phyloP scores from a whole-genome alignment of 345 rosid species.

The Erucastrum elatum region DNA sequence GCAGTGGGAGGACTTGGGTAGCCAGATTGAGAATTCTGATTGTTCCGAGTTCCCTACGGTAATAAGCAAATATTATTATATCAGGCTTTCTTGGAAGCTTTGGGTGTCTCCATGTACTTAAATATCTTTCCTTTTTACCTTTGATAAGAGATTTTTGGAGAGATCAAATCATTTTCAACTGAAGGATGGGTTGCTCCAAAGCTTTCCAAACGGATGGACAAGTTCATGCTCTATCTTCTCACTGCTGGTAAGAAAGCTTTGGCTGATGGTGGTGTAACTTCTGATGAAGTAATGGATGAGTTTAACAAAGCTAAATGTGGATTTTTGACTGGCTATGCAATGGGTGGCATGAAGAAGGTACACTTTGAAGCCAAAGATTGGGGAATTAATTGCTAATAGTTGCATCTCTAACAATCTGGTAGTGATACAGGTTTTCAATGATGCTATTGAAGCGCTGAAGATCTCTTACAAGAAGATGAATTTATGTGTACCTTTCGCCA shows the following conservation, averaged over 20 bases:
- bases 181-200: slow-evolving; percentile 94
- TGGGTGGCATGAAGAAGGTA: slow-evolving; percentile 93
- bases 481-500: slow-evolving; percentile 93
- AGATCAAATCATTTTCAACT: slow-evolving; percentile 75
- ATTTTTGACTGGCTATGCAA: slow-evolving; percentile 86
- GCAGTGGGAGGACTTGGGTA: slow-evolving; percentile 76
- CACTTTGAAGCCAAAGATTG: neutral
- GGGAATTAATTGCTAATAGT: neutral
- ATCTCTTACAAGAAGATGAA: slow-evolving; percentile 89
- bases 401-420: neutral
- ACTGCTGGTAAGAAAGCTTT: slow-evolving; percentile 96
- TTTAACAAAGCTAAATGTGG: slow-evolving; percentile 87
- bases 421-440: slow-evolving; percentile 69
- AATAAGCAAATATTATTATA: slow-evolving; percentile 37
- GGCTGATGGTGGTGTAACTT: slow-evolving; percentile 74
- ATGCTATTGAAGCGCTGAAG: slow-evolving; percentile 89
- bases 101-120: neutral
- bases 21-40: slow-evolving; percentile 85
- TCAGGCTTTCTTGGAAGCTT: neutral
- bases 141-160: slow-evolving; percentile 83
- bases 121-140: slow-evolving; percentile 2
- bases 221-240: slow-evolving; percentile 92
- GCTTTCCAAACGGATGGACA: slow-evolving; percentile 88
- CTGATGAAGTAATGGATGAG: slow-evolving; percentile 69
- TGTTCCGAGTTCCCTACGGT: slow-evolving; percentile 82